A percentile compares a stretch with the other conserved stretches of the same genome.
Evolutionary conservation across 2,329 filamentous ascomycete species (phyloP).

Genomic region (Penicillium italicum): DNA sequence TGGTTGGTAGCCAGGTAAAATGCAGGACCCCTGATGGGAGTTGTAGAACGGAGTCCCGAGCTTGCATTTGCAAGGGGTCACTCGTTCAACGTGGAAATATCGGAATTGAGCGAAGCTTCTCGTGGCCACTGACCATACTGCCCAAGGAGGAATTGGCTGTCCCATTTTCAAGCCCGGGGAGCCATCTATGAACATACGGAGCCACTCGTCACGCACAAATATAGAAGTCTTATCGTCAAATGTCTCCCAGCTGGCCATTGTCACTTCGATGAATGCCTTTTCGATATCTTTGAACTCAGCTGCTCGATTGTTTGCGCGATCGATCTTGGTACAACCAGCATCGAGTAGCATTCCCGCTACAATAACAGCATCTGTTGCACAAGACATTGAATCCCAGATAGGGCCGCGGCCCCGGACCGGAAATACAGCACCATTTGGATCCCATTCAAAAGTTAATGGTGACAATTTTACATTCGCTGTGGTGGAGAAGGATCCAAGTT

Average conservation of each 20-base stretch:
- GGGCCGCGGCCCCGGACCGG: slow-evolving; percentile 34
- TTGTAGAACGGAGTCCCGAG: neutral
- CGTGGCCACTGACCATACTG: slow-evolving; percentile 25
- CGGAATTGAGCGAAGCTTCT: slow-evolving; percentile 30
- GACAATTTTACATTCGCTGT: slow-evolving; percentile 19
- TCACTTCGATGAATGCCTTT: slow-evolving; percentile 27
- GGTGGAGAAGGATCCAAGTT: slow-evolving; percentile 16
- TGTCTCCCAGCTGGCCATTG: slow-evolving; percentile 31
- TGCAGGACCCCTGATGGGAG: slow-evolving; percentile 9
- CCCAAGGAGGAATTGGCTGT: slow-evolving; percentile 12
- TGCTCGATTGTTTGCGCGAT: slow-evolving; percentile 22
- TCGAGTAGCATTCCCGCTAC: slow-evolving; percentile 37
- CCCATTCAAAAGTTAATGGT: slow-evolving; percentile 10
- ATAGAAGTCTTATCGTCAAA: slow-evolving; percentile 11
- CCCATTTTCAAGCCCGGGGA: slow-evolving; percentile 10
- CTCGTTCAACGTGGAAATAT: slow-evolving; percentile 14
- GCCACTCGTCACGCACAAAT: slow-evolving; percentile 21
- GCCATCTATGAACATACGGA: slow-evolving; percentile 7
- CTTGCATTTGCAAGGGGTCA: slow-evolving; percentile 9
- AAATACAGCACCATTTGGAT: slow-evolving; percentile 19
- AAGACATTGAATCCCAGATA: slow-evolving; percentile 22
- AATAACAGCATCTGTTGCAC: slow-evolving; percentile 32
- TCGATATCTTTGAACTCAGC: slow-evolving; percentile 16
- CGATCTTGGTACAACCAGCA: slow-evolving; percentile 34
- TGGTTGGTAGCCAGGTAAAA: slow-evolving; percentile 10